A percentile compares a stretch with the other conserved stretches of the same genome.
Conservation (phyloP, 805 yeast genomes). For the Kodamaea jinghongensis region DNA sequence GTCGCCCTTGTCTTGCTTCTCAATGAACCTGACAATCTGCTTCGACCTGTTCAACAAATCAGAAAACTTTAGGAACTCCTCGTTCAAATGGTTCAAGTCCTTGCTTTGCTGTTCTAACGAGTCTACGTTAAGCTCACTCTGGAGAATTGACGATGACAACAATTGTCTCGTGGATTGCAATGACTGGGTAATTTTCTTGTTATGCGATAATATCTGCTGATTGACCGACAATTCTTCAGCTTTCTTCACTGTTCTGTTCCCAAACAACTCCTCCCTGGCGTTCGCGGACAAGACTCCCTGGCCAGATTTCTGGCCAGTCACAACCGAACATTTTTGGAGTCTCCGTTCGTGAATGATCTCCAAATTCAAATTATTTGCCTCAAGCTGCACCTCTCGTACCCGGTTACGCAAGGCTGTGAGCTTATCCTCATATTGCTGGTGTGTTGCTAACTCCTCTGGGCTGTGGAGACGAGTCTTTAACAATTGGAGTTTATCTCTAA, state of each 20-base stretch:
- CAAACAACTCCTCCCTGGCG: slow-evolving; percentile 20
- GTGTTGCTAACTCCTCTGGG: not conserved
- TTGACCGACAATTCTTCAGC: slow-evolving; percentile 27
- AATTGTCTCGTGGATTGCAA: slow-evolving; percentile 48
- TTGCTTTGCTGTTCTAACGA: slow-evolving; percentile 46
- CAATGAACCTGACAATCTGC: slow-evolving; percentile 48
- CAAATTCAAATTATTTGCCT: slow-evolving; percentile 23
- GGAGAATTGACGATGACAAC: slow-evolving; percentile 48
- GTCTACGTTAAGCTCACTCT: slow-evolving; percentile 50
- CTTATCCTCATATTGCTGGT: slow-evolving; percentile 6
- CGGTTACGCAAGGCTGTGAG: slow-evolving; percentile 18
- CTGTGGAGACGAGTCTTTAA: slow-evolving; percentile 3
- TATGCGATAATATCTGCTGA: slow-evolving; percentile 44
- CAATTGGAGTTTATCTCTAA: slow-evolving; percentile 1
- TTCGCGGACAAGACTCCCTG: not conserved
- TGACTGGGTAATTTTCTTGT: slow-evolving; percentile 45
- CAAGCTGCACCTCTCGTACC: slow-evolving; percentile 29
- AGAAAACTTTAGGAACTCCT: slow-evolving; percentile 39
- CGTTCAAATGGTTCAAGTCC: slow-evolving; percentile 39
- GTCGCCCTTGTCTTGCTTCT: slow-evolving; percentile 50
- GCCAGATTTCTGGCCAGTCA: not conserved
- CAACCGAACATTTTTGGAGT: slow-evolving; percentile 20
- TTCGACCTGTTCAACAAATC: slow-evolving; percentile 41
- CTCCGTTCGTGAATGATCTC: slow-evolving; percentile 31
- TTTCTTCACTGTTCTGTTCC: slow-evolving; percentile 19